A percentile compares a stretch with the other conserved stretches of the same genome.
phyloP scores from a whole-genome alignment of 257 asterid species.

The Coffea canephora region DNA sequence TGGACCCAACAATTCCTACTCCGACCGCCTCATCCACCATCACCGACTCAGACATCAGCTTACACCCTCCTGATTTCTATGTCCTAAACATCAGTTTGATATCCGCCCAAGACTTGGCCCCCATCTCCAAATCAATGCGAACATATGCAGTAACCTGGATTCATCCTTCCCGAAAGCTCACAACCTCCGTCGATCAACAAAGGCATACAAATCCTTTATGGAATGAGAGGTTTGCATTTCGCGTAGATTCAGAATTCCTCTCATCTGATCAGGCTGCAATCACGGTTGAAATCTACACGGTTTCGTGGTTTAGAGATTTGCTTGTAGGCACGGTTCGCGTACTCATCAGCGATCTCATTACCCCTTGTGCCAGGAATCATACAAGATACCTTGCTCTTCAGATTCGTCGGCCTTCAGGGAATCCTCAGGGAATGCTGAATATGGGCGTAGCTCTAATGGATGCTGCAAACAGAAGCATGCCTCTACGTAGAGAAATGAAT shows the following conservation, averaged over 20 bases:
- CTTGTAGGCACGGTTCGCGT: slow-evolving; percentile 58
- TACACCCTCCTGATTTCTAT: slow-evolving; percentile 18
- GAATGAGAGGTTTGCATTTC: slow-evolving; percentile 66
- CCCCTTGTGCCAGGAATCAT: slow-evolving; percentile 14
- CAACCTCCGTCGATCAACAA: slow-evolving; percentile 48
- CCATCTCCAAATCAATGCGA: slow-evolving; percentile 56
- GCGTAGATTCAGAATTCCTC: slow-evolving; percentile 43
- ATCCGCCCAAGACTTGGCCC: slow-evolving; percentile 67
- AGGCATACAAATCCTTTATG: slow-evolving; percentile 60
- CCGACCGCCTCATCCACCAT: slow-evolving; percentile 47
- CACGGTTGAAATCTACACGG: slow-evolving; percentile 53
- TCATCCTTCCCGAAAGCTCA: slow-evolving; percentile 40
- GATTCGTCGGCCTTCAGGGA: slow-evolving; percentile 64
- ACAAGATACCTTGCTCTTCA: slow-evolving; percentile 61
- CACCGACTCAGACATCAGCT: slow-evolving; percentile 31
- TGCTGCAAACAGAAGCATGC: slow-evolving; percentile 42
- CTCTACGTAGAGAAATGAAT: slow-evolving; percentile 17
- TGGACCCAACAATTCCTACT: slow-evolving; percentile 41
- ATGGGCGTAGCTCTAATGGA: slow-evolving; percentile 62
- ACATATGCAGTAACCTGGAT: slow-evolving; percentile 65
- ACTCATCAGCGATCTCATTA: slow-evolving; percentile 40
- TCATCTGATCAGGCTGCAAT: slow-evolving; percentile 36
- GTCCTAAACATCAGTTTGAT: slow-evolving; percentile 58
- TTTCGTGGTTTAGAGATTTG: slow-evolving; percentile 63
- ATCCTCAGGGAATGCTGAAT: slow-evolving; percentile 81